These are phyloP conservation scores for Berberis thunbergii DNA, from an alignment of 164 flowering plant species.

Conservation along the genomic window DNA sequence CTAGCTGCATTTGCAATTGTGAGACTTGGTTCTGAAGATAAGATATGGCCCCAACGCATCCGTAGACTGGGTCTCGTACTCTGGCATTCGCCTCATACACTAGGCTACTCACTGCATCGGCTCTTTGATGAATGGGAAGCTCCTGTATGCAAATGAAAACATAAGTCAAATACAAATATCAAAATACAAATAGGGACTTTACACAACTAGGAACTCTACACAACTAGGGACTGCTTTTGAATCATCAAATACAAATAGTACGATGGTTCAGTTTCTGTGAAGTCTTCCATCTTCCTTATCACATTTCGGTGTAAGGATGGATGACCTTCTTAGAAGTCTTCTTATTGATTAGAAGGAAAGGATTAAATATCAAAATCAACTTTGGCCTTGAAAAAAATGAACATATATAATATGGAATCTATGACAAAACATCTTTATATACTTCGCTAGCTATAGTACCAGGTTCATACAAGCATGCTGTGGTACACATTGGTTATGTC, in stretches of 20 bases:
- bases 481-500: not conserved
- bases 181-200: no score
- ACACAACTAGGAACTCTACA: not conserved
- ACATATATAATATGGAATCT: no score
- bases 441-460: not conserved
- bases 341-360: no score
- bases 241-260: no score
- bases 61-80: conserved; percentile 27
- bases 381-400: no score
- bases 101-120: conserved; percentile 25
- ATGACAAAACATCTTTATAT: no score
- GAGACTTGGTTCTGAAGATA: not conserved
- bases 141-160: conserved; percentile 13
- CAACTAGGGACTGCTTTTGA: not conserved
- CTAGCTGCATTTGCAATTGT: not conserved
- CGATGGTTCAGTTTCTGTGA: no score
- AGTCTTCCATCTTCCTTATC: no score
- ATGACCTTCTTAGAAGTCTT: no score
- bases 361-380: no score
- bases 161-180: no score
- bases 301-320: no score
- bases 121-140: conserved; percentile 18
- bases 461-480: not conserved
- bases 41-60: conserved; percentile 18
- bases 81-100: conserved; percentile 19